Base-by-base conservation (phyloP, 2,329 filamentous ascomycete genomes). In the Amauroascus verrucosus region DNA sequence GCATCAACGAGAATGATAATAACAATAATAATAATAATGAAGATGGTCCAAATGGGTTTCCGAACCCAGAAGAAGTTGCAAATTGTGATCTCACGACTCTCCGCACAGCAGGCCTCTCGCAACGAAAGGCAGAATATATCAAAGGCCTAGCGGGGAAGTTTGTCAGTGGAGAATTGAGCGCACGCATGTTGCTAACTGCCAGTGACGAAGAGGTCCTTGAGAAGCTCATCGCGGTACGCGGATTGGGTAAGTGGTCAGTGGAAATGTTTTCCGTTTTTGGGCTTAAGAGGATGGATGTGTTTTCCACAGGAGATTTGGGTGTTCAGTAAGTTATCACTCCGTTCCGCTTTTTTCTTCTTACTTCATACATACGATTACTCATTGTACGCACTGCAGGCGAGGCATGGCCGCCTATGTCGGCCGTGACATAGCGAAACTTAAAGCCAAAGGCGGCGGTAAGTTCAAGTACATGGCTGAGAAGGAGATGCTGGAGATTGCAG, bases 211-310 rank as follows among this genome's bases (percentile, higher is more conserved):
- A 95, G 60, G 78, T 98, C 6, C 76, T 96, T 58, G 80, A 86
- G 68, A 84, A 80, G 66, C 75, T 98, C 46, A 88, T 86, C 46
- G 86, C 89, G 0, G 89, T 98, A 4, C 78, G 91, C 8, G 93
- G 93, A 0, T 72, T 97, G 48, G 93, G 93, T 0, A 78, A 77
- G 51, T 97, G 93, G 93, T 90, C 84, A 46, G 89, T 95, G 13
- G 90, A 96, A 74, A 97, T 98, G 93, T 98, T 98, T 75, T 88
- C 90, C 48, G 88, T 86, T 69, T 97, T 98, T 70, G 86, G 82
- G n/a, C 75, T 98, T 38, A 97, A 96, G 77, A 78, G 90, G 11
- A 85, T 89, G 77, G 91, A 98, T 71, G 87, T 98, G 20, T 95
- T 97, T 67, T 88, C 85, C 20, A 84, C 88, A 0, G 91, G 93